A percentile compares a stretch with the other conserved stretches of the same genome.
These are phyloP conservation scores for Candida schatavii DNA, from an alignment of 805 yeast genomes.

Conservation along the genomic window DNA sequence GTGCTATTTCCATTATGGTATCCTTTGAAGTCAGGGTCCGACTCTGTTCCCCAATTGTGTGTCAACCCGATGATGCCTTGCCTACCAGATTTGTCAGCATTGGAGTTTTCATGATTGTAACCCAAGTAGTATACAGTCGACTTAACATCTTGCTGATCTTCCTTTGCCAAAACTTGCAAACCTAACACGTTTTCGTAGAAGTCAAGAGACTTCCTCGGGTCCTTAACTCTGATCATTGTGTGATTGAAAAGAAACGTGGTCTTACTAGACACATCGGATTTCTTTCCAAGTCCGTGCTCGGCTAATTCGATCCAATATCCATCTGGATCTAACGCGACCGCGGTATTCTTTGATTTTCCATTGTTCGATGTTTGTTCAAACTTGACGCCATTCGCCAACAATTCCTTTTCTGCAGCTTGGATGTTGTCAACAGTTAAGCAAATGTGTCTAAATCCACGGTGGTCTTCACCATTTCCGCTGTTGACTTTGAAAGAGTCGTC, in stretches of 20 bases:
- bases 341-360: slow-evolving; percentile 91
- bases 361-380: slow-evolving; percentile 84
- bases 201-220: slow-evolving; percentile 68
- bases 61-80: slow-evolving; percentile 86
- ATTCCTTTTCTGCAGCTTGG: slow-evolving; percentile 52
- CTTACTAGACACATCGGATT: slow-evolving; percentile 36
- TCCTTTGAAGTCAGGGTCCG: slow-evolving; percentile 61
- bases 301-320: slow-evolving; percentile 96
- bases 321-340: slow-evolving; percentile 93
- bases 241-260: slow-evolving; percentile 67
- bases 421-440: slow-evolving; percentile 86
- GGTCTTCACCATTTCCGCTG: slow-evolving; percentile 83
- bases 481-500: slow-evolving; percentile 55
- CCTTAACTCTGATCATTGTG: slow-evolving; percentile 90
- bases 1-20: slow-evolving; percentile 79
- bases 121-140: slow-evolving; percentile 88
- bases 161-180: slow-evolving; percentile 62
- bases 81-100: slow-evolving; percentile 46
- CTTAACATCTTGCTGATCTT: slow-evolving; percentile 62
- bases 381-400: slow-evolving; percentile 60
- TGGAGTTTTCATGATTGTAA: slow-evolving; percentile 49
- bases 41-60: slow-evolving; percentile 94
- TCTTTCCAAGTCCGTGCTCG: slow-evolving; percentile 48
- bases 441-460: slow-evolving; percentile 92
- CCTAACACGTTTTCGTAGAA: slow-evolving; percentile 83